Conservation (phyloP, 2,329 filamentous ascomycete genomes). For the Macrophomina phaseolina region DNA sequence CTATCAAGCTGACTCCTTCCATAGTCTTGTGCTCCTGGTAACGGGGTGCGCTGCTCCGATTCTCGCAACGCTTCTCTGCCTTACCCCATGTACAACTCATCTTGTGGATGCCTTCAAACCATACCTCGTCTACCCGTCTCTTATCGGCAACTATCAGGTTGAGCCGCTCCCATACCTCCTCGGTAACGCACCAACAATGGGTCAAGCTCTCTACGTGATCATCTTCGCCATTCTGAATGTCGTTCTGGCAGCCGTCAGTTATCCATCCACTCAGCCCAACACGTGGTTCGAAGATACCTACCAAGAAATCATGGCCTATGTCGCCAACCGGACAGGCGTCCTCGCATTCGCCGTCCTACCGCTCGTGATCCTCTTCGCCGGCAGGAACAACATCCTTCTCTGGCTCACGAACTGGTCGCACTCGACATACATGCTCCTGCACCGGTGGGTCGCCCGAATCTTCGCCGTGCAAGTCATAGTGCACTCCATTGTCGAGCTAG, state of each 20-base stretch:
- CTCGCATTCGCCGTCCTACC: slow-evolving; percentile 69
- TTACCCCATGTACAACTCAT: slow-evolving; percentile 1
- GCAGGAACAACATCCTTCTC: slow-evolving; percentile 69
- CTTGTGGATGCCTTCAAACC: slow-evolving; percentile 31
- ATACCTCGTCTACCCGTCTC: slow-evolving; percentile 31
- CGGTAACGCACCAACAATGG: slow-evolving; percentile 49
- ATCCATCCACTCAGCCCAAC: slow-evolving; percentile 43
- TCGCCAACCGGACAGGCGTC: slow-evolving; percentile 68
- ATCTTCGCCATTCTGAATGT: slow-evolving; percentile 33
- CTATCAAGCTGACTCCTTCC: background rate
- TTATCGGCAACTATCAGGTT: slow-evolving; percentile 32
- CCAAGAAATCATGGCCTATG: slow-evolving; percentile 57
- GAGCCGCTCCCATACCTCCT: slow-evolving; percentile 30
- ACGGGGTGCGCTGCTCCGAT: slow-evolving; percentile 34
- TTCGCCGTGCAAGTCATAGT: slow-evolving; percentile 66
- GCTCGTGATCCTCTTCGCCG: slow-evolving; percentile 69
- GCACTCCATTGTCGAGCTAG: slow-evolving; percentile 57
- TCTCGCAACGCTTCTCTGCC: slow-evolving; percentile 29
- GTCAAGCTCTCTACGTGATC: slow-evolving; percentile 53
- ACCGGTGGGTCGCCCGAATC: slow-evolving; percentile 69
- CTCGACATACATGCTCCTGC: slow-evolving; percentile 69
- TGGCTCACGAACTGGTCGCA: slow-evolving; percentile 74
- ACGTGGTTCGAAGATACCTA: slow-evolving; percentile 42
- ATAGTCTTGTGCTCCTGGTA: slow-evolving; percentile 32
- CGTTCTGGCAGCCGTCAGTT: slow-evolving; percentile 34